Percentiles rank a stretch among this genome's conserved stretches.
Conservation (phyloP, 768 basidiomycete genomes). For the Albatrellus ellisii region DNA sequence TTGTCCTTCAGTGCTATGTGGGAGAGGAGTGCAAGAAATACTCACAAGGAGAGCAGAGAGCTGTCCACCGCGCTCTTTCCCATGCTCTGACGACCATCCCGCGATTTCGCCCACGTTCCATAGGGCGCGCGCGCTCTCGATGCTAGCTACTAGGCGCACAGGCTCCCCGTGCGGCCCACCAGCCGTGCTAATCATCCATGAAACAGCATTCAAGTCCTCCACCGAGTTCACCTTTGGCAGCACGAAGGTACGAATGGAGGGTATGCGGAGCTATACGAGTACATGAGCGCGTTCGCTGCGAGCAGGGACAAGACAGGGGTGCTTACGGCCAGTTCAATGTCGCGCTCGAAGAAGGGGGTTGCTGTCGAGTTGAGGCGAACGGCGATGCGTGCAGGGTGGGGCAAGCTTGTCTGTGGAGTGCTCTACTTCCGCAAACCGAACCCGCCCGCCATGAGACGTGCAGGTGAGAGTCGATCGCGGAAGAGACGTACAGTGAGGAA, state of each 20-base stretch:
- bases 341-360: slow-evolving; percentile 53
- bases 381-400: slow-evolving; percentile 39
- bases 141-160: slow-evolving; percentile 59
- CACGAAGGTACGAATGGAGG: slow-evolving; percentile 50
- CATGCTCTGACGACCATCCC: slow-evolving; percentile 42
- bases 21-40: slow-evolving; percentile 6
- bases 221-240: slow-evolving; percentile 75
- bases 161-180: slow-evolving; percentile 20
- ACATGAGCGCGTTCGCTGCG: neutral
- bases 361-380: slow-evolving; percentile 58
- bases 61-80: slow-evolving; percentile 31
- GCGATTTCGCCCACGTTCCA: slow-evolving; percentile 62
- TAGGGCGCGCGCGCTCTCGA: slow-evolving; percentile 72
- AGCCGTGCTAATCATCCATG: slow-evolving; percentile 29
- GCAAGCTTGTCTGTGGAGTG: slow-evolving; percentile 21
- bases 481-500: slow-evolving; percentile 39
- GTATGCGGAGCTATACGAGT: slow-evolving; percentile 27
- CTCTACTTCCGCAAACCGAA: too few species aligned
- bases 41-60: slow-evolving; percentile 58
- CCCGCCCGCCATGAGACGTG: too few species aligned
- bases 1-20: neutral
- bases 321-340: slow-evolving; percentile 46
- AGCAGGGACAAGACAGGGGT: neutral
- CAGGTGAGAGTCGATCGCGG: neutral
- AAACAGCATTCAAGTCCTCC: slow-evolving; percentile 51